These are phyloP conservation scores for Solanum pimpinellifolium DNA, from an alignment of 257 asterid genomes.

Conservation along the genomic window DNA sequence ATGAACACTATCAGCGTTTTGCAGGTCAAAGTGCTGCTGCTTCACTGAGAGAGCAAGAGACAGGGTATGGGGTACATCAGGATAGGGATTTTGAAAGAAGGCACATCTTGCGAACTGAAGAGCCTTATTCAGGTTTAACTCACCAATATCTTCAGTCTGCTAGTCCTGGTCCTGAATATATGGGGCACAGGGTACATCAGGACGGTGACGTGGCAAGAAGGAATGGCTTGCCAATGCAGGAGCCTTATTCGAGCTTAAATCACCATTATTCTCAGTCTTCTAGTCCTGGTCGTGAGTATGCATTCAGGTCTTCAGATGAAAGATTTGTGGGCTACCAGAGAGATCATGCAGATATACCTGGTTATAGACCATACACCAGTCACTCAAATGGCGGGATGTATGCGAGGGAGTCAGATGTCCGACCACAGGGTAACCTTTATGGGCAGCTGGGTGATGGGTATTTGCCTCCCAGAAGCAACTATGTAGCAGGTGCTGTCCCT, in stretches of 20 bases:
- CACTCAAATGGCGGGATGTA: constrained; percentile 11
- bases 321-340: constrained; percentile 8
- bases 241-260: constrained; percentile 5
- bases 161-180: constrained; percentile 19
- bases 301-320: constrained; percentile 8
- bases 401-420: constrained; percentile 11
- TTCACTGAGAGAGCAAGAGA: constrained; percentile 7
- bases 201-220: constrained; percentile 14
- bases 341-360: constrained; percentile 3
- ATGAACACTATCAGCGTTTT: constrained; percentile 16
- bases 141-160: constrained; percentile 11
- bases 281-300: constrained; percentile 19
- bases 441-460: constrained; percentile 13
- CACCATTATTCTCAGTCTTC: constrained; percentile 9
- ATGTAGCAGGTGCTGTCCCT: neutral
- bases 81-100: constrained; percentile 14
- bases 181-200: neutral
- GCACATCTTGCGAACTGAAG: constrained; percentile 12
- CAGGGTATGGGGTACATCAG: constrained; percentile 4
- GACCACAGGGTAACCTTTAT: constrained; percentile 4
- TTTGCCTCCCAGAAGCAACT: constrained; percentile 1
- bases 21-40: constrained; percentile 4
- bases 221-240: constrained; percentile 13
- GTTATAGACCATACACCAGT: constrained; percentile 3
- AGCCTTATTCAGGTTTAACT: constrained; percentile 7